A percentile compares a stretch with the other conserved stretches of the same genome.
Evolutionary conservation across 2,329 filamentous ascomycete genomes (phyloP).

Genomic region (Penicillium palitans): DNA sequence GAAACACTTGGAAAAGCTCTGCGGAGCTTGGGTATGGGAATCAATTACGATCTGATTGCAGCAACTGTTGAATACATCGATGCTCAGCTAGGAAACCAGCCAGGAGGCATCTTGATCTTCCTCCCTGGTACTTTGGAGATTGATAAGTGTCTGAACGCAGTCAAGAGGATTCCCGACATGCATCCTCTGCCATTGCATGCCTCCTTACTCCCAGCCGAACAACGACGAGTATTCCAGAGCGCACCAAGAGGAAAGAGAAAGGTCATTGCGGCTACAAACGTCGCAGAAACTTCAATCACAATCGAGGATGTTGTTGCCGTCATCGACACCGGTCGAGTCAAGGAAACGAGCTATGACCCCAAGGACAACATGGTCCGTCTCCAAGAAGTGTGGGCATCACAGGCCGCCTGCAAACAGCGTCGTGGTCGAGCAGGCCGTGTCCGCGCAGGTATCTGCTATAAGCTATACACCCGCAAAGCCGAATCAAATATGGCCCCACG

Average conservation of each 20-base stretch:
- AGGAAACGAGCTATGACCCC: conserved; percentile 92
- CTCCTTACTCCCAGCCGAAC: conserved; percentile 83
- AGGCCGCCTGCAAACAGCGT: conserved; percentile 90
- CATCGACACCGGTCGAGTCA: conserved; percentile 91
- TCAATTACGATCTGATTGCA: conserved; percentile 86
- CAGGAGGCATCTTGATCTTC: conserved; percentile 93
- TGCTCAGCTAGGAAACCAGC: conserved; percentile 66
- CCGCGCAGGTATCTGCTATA: conserved; percentile 87
- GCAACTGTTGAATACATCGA: conserved; percentile 82
- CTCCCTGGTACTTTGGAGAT: conserved; percentile 91
- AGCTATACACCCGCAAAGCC: conserved; percentile 84
- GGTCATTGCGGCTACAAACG: conserved; percentile 91
- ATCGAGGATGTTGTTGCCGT: conserved; percentile 97
- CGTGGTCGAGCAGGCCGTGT: conserved; percentile 92
- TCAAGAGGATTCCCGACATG: conserved; percentile 65
- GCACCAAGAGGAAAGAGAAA: conserved; percentile 81
- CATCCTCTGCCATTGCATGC: conserved; percentile 88
- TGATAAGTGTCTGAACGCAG: conserved; percentile 69
- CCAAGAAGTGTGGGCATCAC: conserved; percentile 92
- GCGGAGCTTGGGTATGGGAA: conserved; percentile 72
- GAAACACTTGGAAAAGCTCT: conserved; percentile 66
- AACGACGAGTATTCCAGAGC: conserved; percentile 78
- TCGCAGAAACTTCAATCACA: conserved; percentile 97
- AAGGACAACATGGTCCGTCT: conserved; percentile 91
- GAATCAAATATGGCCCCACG: conserved; percentile 82